Base-by-base conservation (phyloP, 352 stramenopile species). In the Phytopythium delawarense region DNA sequence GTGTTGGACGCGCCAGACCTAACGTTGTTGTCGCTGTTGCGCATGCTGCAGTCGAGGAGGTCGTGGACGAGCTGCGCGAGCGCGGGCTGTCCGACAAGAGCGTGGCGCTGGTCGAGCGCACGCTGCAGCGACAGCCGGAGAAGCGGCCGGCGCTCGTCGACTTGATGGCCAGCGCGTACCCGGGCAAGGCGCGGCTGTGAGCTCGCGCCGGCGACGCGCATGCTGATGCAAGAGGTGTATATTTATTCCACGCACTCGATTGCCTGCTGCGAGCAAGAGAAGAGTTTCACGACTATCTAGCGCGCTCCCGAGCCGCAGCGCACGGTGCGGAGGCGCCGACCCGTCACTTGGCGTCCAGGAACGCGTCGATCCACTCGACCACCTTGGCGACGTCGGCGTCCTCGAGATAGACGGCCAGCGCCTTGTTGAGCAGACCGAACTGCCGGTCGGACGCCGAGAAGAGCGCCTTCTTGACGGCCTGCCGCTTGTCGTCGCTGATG, bases 341-440 rank as follows among this genome's bases (percentile, higher is more conserved):
- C 25, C 13, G 15, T 54, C 55, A 67, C 32, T 71, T 69, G n/a
- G 73, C 61, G 12, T 72, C 50, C 2, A 89, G 57, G 51, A 93
- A 87, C 7, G 81, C 84, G 39, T 87, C 69, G 59, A 90, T 62
- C 84, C 84, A 93, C 69, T 93, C 84, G 11, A 87, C 44, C 46
- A 75, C 78, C 49, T 81, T 85, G 34, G n/a, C 8, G 42, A 72
- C 59, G 50, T 91, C 62, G 13, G 72, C 59, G 32, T 75, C 71
- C 0, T 61, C 30, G 1, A 85, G 28, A 61, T 75, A 92, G 7
- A 78, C 71, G 23, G 21, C 50, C 28, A 90, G 61, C 12, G 81
- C 79, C 52, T 75, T 79, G 44, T 65, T 73, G 23, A 93, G 69
- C 66, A 93, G 51, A 15, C 65, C 67, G 45, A 84, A 84, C 52